phyloP scores from a whole-genome alignment of 1,284 basidiomycete genomes.

The Microbotryum scabiosae region DNA sequence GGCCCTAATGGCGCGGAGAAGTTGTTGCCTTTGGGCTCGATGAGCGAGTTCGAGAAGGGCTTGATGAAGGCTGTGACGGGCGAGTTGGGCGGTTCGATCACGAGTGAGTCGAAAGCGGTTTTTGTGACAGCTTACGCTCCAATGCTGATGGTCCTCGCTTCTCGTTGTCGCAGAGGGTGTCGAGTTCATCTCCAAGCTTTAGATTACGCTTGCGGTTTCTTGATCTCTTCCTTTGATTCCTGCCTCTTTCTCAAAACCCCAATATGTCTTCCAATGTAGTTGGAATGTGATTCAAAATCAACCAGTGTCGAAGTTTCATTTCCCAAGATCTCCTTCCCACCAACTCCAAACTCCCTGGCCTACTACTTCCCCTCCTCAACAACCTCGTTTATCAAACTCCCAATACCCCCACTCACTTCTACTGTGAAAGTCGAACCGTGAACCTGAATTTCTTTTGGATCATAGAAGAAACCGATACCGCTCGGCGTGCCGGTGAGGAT shows the following conservation, averaged over 20 bases:
- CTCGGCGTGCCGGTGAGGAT: constrained; percentile 40
- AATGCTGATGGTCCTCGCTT: no score
- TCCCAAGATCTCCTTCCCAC: no score
- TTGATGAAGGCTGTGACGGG: constrained; percentile 46
- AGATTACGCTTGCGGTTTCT: neutral
- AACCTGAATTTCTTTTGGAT: constrained; percentile 37
- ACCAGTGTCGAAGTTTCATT: no score
- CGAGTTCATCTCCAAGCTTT: constrained; percentile 6
- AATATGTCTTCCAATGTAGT: no score
- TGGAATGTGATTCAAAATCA: no score
- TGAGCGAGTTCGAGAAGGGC: constrained; percentile 46
- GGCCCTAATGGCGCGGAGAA: constrained; percentile 52
- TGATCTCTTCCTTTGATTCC: neutral
- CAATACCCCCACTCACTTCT: constrained; percentile 41
- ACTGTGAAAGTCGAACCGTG: constrained; percentile 43
- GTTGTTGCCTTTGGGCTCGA: constrained; percentile 47
- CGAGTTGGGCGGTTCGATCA: constrained; percentile 49
- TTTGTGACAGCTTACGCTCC: neutral
- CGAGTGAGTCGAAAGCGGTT: constrained; percentile 31
- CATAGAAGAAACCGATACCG: constrained; percentile 40
- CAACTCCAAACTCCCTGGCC: no score
- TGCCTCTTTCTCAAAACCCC: no score
- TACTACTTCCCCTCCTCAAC: constrained; percentile 39
- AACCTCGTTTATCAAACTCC: constrained; percentile 44
- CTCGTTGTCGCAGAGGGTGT: constrained; percentile 2